Evolutionary conservation across 177 flowering plant species (phyloP).

Genomic region (Vitis hybrid): DNA sequence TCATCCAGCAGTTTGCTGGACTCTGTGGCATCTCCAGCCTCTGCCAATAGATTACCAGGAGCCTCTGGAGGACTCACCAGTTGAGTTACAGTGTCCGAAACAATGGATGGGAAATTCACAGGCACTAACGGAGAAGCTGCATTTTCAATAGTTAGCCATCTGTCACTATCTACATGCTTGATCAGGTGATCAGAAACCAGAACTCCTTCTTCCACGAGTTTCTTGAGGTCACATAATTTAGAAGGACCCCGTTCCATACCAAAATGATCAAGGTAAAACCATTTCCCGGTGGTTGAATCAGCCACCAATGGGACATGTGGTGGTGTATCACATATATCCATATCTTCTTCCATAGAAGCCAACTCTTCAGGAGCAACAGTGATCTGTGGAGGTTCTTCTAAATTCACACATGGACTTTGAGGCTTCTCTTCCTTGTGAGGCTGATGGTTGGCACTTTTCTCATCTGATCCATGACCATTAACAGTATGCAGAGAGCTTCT

Average conservation of each 20-base stretch:
- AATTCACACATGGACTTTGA: conserved; percentile 22
- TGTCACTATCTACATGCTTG: conserved; percentile 77
- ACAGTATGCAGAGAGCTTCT: conserved; percentile 19
- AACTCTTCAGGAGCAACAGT: conserved; percentile 63
- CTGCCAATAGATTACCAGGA: conserved; percentile 81
- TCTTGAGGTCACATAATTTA: conserved; percentile 66
- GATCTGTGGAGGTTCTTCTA: conserved; percentile 38
- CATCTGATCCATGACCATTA: conserved; percentile 28
- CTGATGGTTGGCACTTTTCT: conserved; percentile 29
- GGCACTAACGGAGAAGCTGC: conserved; percentile 82
- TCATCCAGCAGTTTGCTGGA: conserved; percentile 23
- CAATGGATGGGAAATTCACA: conserved; percentile 50
- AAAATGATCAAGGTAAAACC: conserved; percentile 88
- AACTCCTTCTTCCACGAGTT: conserved; percentile 71
- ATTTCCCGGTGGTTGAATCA: conserved; percentile 59
- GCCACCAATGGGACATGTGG: conserved; percentile 64
- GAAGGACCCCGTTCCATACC: conserved; percentile 91
- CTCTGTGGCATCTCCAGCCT: conserved; percentile 48
- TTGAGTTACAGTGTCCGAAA: conserved; percentile 68
- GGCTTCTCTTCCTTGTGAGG: conserved; percentile 31
- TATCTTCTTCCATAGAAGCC: conserved; percentile 96
- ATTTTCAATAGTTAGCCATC: conserved; percentile 97
- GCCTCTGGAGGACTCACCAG: conserved; percentile 92
- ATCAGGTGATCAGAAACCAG: conserved; percentile 85
- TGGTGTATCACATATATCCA: conserved; percentile 97